Evolutionary conservation across 2,329 filamentous ascomycete genomes (phyloP).

Genomic region (Parastagonospora avenae): DNA sequence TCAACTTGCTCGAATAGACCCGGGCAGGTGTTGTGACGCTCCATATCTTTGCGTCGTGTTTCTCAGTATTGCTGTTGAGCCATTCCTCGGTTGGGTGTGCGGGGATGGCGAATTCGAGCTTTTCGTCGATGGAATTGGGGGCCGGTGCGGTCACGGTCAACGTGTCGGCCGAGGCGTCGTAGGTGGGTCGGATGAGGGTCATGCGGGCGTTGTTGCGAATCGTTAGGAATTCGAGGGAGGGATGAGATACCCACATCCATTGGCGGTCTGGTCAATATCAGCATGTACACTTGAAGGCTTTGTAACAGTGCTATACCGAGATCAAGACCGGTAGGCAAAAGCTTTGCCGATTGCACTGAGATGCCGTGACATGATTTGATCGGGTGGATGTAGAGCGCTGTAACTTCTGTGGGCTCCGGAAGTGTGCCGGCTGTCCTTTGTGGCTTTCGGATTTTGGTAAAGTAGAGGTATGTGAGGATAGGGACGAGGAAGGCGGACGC

Average conservation of each 20-base stretch:
- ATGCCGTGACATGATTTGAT: conserved; percentile 71
- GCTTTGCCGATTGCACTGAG: conserved; percentile 56
- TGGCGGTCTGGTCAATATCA: conserved; percentile 57
- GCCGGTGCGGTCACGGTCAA: conserved; percentile 57
- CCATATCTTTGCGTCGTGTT: conserved; percentile 63
- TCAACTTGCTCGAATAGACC: conserved; percentile 58
- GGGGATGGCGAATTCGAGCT: conserved; percentile 56
- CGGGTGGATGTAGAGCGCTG: conserved; percentile 64
- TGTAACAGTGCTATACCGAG: conserved; percentile 43
- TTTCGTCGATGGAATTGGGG: conserved; percentile 40
- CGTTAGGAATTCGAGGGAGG: conserved; percentile 62
- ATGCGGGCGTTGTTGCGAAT: conserved; percentile 66
- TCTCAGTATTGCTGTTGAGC: conserved; percentile 59
- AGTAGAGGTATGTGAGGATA: conserved; percentile 37
- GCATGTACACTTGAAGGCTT: not conserved
- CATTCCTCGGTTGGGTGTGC: conserved; percentile 60
- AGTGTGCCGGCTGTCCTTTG: conserved; percentile 30
- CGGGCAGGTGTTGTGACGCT: conserved; percentile 62
- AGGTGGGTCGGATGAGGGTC: conserved; percentile 64
- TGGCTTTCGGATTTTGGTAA: conserved; percentile 14
- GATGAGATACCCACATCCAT: conserved; percentile 68
- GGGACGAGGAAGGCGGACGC: conserved; percentile 37
- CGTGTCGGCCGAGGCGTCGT: conserved; percentile 52
- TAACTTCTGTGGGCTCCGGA: conserved; percentile 49
- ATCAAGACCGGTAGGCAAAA: conserved; percentile 63